Evolutionary conservation across 805 yeast genomes (phyloP), one percentile per base, ranked within the genome.

Genomic region (Metschnikowia kunwiensis): DNA sequence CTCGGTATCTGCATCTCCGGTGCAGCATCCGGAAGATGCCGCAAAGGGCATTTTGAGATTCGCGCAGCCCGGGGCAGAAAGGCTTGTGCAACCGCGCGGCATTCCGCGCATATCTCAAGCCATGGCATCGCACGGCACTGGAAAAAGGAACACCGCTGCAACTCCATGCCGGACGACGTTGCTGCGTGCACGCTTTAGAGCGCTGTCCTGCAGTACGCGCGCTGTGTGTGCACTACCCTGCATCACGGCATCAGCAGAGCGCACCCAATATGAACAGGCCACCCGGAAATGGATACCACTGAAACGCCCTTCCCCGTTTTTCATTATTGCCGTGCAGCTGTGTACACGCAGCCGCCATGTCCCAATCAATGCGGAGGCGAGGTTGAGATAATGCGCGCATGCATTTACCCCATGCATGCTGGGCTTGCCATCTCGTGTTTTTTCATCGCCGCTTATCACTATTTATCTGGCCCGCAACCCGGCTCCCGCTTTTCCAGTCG

Each of bases 51-150:
- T 20, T 20, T 20, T 20, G 22, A 9, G 22, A 7, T 20, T 20
- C 22, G 22, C 9, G 9, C 9, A 20, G 7, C 9, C 8, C 30
- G 10, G 17, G 4, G 11, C 6, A 11, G 4, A 8, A 12, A n/a
- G 26, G 6, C 11, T 24, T n/a, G 7, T n/a, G n/a, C 9, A 24
- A 10, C 11, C 13, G n/a, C 26, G 30, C 30, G 30, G 30, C 30
- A 27, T 27, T 27, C 27, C 14, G 12, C 14, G 27, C 12, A 5
- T 24, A 5, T 14, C 19, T 27, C 20, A 21, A 19, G 30, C 36
- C 30, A 13, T 20, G 17, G 14, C 36, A 32, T 19, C 30, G 36
- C 36, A 25, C 36, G 36, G 36, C 36, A 13, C 12, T 28, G 11
- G 27, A 12, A 31, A 31, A 16, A 17, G 27, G 16, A 22, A 22